Conservation (phyloP, 164 flowering plant species). For the Umbilicus rupestris region DNA sequence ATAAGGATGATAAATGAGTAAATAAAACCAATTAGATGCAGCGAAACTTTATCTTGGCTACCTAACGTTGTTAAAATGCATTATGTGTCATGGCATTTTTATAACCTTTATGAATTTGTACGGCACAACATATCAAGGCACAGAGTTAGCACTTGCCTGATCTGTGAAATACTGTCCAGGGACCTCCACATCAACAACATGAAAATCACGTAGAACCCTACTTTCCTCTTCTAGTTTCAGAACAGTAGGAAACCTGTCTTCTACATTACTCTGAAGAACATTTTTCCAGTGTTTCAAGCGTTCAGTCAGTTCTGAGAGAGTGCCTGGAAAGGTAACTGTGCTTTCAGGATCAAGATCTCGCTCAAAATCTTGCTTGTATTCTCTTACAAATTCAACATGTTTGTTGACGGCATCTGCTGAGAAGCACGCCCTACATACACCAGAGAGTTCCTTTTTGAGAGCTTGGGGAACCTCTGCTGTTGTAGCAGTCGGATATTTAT, state of each 20-base stretch:
- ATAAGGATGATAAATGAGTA: too few relatives aligned
- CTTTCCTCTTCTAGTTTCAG: slow-evolving; percentile 96
- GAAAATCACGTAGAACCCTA: slow-evolving; percentile 85
- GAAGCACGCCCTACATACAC: slow-evolving; percentile 97
- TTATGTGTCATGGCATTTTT: too few relatives aligned
- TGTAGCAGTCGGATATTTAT: slow-evolving; percentile 96
- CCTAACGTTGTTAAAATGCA: too few relatives aligned
- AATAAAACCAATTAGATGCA: too few relatives aligned
- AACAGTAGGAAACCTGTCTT: slow-evolving; percentile 94
- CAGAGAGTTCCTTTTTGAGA: slow-evolving; percentile 96
- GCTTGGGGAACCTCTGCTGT: slow-evolving; percentile 97
- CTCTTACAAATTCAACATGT: slow-evolving; percentile 97
- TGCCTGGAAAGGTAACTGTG: slow-evolving; percentile 73
- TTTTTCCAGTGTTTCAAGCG: slow-evolving; percentile 97
- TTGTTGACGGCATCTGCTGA: slow-evolving; percentile 97
- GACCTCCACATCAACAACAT: slow-evolving; percentile 97
- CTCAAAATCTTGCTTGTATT: slow-evolving; percentile 94
- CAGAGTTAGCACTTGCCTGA: slow-evolving; percentile 51
- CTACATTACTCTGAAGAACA: slow-evolving; percentile 92
- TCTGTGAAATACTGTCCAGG: slow-evolving; percentile 94
- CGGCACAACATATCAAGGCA: not conserved
- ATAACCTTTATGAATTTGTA: too few relatives aligned
- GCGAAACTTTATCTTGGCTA: too few relatives aligned
- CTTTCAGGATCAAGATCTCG: slow-evolving; percentile 97
- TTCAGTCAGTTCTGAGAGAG: slow-evolving; percentile 86